Evolutionary conservation across 306 rosid genomes (phyloP).

Genomic region (Trifolium pratense): DNA sequence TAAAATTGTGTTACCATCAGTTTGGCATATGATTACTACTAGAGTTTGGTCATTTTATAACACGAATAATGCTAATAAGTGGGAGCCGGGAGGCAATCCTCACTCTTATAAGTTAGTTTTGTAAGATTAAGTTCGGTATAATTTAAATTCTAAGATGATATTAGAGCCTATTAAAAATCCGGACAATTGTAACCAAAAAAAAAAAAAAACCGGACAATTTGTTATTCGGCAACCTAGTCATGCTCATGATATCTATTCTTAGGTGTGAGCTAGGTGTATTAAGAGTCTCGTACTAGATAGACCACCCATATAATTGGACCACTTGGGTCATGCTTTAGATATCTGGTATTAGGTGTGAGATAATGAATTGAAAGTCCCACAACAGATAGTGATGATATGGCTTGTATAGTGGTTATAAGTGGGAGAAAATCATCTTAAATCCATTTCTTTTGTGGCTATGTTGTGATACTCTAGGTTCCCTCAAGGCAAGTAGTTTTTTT

Average conservation of each 20-base stretch:
- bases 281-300: background rate
- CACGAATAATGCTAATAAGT: background rate
- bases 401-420: background rate
- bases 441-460: background rate
- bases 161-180: background rate
- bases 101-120: background rate
- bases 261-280: too few species aligned
- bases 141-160: background rate
- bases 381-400: background rate
- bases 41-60: background rate
- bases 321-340: background rate
- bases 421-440: background rate
- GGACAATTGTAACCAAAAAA: too few species aligned
- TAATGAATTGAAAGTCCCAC: background rate
- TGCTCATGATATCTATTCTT: too few species aligned
- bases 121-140: background rate
- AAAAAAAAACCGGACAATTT: too few species aligned
- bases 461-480: constrained; percentile 11
- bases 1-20: background rate
- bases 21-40: constrained; percentile 9
- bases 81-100: background rate
- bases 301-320: background rate
- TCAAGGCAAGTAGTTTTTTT: background rate
- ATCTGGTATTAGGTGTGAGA: background rate
- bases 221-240: background rate